These are phyloP conservation scores for Blepharisma stoltei DNA, from an alignment of 73 alveolate genomes.

Conservation along the genomic window DNA sequence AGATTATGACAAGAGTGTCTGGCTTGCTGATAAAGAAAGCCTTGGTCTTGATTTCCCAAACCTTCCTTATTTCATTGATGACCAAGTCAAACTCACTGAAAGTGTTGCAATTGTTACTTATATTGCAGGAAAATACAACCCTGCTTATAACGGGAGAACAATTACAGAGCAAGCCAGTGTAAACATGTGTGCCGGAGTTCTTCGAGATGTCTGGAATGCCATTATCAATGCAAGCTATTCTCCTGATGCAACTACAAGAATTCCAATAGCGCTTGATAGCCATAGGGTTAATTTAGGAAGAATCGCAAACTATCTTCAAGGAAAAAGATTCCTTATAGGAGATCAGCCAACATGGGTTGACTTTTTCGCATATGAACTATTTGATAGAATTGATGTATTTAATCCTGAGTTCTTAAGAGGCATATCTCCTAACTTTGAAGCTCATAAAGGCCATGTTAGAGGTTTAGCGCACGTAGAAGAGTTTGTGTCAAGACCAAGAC, in stretches of 20 bases:
- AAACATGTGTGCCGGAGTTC: conserved; percentile 27
- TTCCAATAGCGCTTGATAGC: neutral
- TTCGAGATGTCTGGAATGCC: conserved; percentile 16
- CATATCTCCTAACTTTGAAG: no score
- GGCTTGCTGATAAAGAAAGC: conserved; percentile 33
- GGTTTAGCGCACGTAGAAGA: no score
- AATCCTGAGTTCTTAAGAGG: no score
- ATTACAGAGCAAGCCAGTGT: conserved; percentile 31
- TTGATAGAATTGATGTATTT: conserved; percentile 29
- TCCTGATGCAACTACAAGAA: conserved; percentile 26
- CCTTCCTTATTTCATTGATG: conserved; percentile 46
- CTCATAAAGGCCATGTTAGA: no score
- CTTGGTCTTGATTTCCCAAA: conserved; percentile 23
- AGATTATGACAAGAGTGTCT: conserved; percentile 7
- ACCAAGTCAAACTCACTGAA: conserved; percentile 36
- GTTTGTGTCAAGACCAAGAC: no score
- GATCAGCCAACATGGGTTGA: conserved; percentile 35
- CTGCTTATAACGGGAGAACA: conserved; percentile 37
- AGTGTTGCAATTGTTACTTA: conserved; percentile 37
- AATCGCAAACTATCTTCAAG: conserved; percentile 22
- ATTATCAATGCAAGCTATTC: neutral
- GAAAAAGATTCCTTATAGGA: conserved; percentile 32
- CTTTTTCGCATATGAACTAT: conserved; percentile 33
- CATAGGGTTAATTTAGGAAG: neutral
- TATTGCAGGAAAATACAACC: conserved; percentile 37